These are phyloP conservation scores for Ambrosia trifida DNA, from an alignment of 129 eudicot genomes.

Conservation along the genomic window DNA sequence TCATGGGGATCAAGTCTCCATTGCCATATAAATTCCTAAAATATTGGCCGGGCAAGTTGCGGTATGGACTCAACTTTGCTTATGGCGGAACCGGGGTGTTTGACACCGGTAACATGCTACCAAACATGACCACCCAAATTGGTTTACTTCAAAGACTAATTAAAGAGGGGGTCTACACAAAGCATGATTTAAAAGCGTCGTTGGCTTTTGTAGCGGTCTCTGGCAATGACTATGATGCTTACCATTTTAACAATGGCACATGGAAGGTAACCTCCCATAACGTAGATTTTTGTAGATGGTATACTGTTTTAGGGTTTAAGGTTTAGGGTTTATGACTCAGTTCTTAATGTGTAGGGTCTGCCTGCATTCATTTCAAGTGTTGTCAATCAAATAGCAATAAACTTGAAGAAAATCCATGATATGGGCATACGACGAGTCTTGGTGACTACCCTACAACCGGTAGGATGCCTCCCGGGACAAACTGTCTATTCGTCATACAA, in stretches of 20 bases:
- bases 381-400: slow-evolving; percentile 50
- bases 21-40: slow-evolving; percentile 56
- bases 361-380: slow-evolving; percentile 51
- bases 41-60: slow-evolving; percentile 26
- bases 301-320: background rate
- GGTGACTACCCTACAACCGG: slow-evolving; percentile 54
- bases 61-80: slow-evolving; percentile 68
- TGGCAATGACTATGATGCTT: slow-evolving; percentile 70
- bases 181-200: slow-evolving; percentile 48
- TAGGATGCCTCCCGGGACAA: slow-evolving; percentile 72
- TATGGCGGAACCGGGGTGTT: slow-evolving; percentile 85
- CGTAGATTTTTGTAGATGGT: slow-evolving; percentile 5
- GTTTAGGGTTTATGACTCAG: background rate
- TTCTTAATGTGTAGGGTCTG: slow-evolving; percentile 40
- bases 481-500: slow-evolving; percentile 43
- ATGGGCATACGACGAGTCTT: slow-evolving; percentile 53
- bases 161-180: slow-evolving; percentile 41
- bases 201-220: slow-evolving; percentile 63
- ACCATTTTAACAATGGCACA: slow-evolving; percentile 41
- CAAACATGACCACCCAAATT: slow-evolving; percentile 82
- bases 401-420: slow-evolving; percentile 45
- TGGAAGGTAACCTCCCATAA: slow-evolving; percentile 37
- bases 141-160: slow-evolving; percentile 49
- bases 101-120: slow-evolving; percentile 48
- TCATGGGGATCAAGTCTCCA: slow-evolving; percentile 64